Evolutionary conservation across 23 red algal species (phyloP), one percentile per base, ranked within the genome.

Genomic region (Cyanidioschyzon merolae): DNA sequence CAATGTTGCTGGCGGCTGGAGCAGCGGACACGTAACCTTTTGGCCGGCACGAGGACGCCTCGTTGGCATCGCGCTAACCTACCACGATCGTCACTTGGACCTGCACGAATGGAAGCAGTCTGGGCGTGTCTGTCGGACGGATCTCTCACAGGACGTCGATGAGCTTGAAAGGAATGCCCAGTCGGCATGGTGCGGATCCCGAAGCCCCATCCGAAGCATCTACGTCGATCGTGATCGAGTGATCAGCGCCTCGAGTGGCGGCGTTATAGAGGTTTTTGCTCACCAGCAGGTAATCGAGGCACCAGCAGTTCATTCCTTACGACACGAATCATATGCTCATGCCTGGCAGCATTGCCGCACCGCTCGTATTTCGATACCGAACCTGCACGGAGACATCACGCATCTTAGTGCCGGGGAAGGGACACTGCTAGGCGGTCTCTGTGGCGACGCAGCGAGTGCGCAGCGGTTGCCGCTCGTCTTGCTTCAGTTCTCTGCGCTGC

Each of bases 1-100:
- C 63, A 71, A 71, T 35, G 63, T 71, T 25, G 63, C 63, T 71
- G 63, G 63, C 63, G 63, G 63, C 32, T 71, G 63, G 63, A 71
- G 63, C 63, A 71, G 63, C 29, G 63, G 63, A 25, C n/a, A 71
- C 30, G 63, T 71, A 27, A 71, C 63, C 16, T 71, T 71, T 35
- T 71, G 63, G 63, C 63, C 63, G 29, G 63, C 63, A 3, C n/a
- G 21, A 25, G 63, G 63, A 7, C 21, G 32, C 2, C 32, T 71
- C n/a, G 32, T 35, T 71, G 63, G 63, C 3, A 27, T 71, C 7
- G 63, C 63, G 29, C 63, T 71, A 7, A 35, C 63, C 16, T 54
- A 71, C 7, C 63, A 71, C 30, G 32, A 25, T 25, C 63, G 63
- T 25, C 32, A 35, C 12, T 27, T 25, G 63, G 63, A 35, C 7